Evolutionary conservation across 1,284 basidiomycete genomes (phyloP).

Genomic region (Gomphus bonarii): DNA sequence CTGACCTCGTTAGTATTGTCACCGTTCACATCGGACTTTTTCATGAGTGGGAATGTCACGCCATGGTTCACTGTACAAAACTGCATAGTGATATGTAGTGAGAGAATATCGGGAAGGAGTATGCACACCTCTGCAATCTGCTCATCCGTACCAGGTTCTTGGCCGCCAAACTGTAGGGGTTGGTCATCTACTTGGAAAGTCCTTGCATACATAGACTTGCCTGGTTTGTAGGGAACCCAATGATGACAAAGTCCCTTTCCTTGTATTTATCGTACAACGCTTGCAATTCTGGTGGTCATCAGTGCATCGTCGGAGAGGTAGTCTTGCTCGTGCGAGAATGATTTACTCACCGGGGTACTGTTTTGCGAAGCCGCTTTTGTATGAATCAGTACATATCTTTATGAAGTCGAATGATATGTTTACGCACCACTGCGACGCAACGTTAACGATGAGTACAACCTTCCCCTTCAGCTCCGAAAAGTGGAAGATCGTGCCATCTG

Average conservation of each 20-base stretch:
- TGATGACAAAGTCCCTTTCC: constrained; percentile 61
- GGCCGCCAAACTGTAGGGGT: constrained; percentile 51
- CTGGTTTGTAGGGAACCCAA: constrained; percentile 92
- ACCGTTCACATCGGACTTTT: constrained; percentile 90
- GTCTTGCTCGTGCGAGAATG: neutral
- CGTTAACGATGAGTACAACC: constrained; percentile 66
- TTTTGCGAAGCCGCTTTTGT: constrained; percentile 69
- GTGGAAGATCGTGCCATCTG: constrained; percentile 38
- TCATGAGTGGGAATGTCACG: constrained; percentile 77
- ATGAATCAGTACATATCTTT: neutral
- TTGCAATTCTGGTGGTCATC: constrained; percentile 50
- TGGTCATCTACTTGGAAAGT: neutral
- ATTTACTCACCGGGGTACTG: constrained; percentile 64
- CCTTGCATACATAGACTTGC: constrained; percentile 28
- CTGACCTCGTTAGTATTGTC: constrained; percentile 32
- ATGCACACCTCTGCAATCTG: constrained; percentile 41
- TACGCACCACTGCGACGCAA: constrained; percentile 59
- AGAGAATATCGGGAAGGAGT: neutral
- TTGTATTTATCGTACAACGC: constrained; percentile 78
- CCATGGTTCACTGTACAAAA: constrained; percentile 55
- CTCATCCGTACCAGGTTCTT: constrained; percentile 67
- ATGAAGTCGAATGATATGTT: neutral
- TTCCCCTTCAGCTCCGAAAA: constrained; percentile 66
- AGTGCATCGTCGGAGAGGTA: neutral
- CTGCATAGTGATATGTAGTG: constrained; percentile 4